Base-by-base conservation (phyloP, 208 protist genomes). In the Polymyxa betae region DNA sequence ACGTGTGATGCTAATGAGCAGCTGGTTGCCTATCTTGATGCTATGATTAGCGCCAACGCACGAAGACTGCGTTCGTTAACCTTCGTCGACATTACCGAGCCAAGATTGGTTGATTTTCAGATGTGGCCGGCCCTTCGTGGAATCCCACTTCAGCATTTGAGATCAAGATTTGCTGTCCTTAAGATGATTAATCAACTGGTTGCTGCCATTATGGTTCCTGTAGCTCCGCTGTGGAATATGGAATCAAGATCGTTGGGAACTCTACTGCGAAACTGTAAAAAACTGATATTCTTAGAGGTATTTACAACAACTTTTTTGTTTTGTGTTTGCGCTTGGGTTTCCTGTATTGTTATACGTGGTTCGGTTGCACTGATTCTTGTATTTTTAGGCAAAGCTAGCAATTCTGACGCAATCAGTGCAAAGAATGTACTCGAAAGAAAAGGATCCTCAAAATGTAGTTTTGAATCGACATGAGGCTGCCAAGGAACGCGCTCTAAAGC, bases 161-260 rank as follows among this genome's bases (percentile, higher is more conserved):
- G 72, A 43, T 82, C 72, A n/a, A 35, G 72, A n/a, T 82, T 82
- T n/a, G 72, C 16, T 82, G 72, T 82, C 72, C n/a, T 82, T 5
- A 82, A 82, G 40, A 82, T 82, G 72, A 82, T 82, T 43, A 82
- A 82, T n/a, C 72, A 82, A n/a, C 72, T 82, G n/a, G 72, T 82
- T 5, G 72, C 72, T 5, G 72, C 72, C 72, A 82, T 82, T 43
- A 82, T 82, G 16, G 35, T 82, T 38, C 72, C 72, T 82, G n/a
- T 82, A 38, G n/a, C 72, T 82, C 72, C 72, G n/a, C 35, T 82
- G 72, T 82, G 72, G 72, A 40, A 5, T 40, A 82, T 82, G 72
- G 16, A 35, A 40, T 12, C 5, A n/a, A 35, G n/a, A 43, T 82
- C 72, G 72, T n/a, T 82, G 40, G 72, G 72, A n/a, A 82, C 72